Conservation (phyloP, 2,329 filamentous ascomycete genomes). For the Exophiala bonariae region DNA sequence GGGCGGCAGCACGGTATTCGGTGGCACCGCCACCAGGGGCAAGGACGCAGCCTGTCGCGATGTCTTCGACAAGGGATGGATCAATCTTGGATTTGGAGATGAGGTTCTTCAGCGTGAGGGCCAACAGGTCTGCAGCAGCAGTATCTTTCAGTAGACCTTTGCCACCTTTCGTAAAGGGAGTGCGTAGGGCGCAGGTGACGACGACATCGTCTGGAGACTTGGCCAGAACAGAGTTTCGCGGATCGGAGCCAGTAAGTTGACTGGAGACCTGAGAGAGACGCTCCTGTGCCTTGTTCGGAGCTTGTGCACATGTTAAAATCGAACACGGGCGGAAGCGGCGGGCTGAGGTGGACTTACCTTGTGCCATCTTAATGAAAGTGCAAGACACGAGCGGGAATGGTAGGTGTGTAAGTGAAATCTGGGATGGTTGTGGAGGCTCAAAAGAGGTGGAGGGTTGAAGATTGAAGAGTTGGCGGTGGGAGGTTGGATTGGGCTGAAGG, state of each 20-base stretch:
- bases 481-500: too few relatives aligned
- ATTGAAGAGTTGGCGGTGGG: background rate
- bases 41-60: slow-evolving; percentile 87
- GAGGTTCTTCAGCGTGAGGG: slow-evolving; percentile 77
- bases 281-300: slow-evolving; percentile 49
- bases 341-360: slow-evolving; percentile 33
- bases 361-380: slow-evolving; percentile 39
- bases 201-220: slow-evolving; percentile 72
- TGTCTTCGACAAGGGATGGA: slow-evolving; percentile 83
- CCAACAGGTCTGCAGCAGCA: slow-evolving; percentile 78
- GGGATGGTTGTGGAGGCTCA: too few relatives aligned
- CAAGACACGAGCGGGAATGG: background rate
- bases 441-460: background rate
- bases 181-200: slow-evolving; percentile 87
- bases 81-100: slow-evolving; percentile 86
- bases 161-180: slow-evolving; percentile 87
- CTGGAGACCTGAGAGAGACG: slow-evolving; percentile 60
- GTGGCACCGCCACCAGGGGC: slow-evolving; percentile 92
- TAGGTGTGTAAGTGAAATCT: too few relatives aligned
- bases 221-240: slow-evolving; percentile 42
- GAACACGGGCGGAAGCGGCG: background rate
- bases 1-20: slow-evolving; percentile 88
- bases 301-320: slow-evolving; percentile 26
- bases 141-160: slow-evolving; percentile 97
- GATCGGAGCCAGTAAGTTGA: slow-evolving; percentile 46